Conservation (phyloP, 345 rosid species). For the Eucalyptus fibrosa region DNA sequence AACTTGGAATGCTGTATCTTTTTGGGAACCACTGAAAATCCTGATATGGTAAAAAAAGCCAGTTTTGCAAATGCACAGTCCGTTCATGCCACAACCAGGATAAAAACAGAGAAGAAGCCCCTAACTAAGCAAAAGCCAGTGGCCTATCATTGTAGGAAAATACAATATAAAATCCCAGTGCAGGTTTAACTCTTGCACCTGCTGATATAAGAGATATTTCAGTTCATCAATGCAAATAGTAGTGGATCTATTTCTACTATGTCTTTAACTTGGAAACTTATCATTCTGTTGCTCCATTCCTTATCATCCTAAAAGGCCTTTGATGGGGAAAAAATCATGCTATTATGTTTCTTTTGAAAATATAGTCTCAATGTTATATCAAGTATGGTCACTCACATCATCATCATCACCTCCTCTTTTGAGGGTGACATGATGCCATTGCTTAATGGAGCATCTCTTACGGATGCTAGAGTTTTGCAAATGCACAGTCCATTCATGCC, state of each 20-base stretch:
- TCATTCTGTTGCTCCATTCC: background rate
- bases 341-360: background rate
- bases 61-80: background rate
- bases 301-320: background rate
- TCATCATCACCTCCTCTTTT: background rate
- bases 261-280: background rate
- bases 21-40: background rate
- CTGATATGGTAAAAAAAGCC: background rate
- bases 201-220: background rate
- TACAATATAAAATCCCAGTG: background rate
- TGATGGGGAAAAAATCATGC: background rate
- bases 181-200: background rate
- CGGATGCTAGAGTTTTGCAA: background rate
- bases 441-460: background rate
- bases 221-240: background rate
- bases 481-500: background rate
- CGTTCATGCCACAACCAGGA: background rate
- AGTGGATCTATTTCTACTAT: background rate
- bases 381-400: background rate
- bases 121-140: background rate
- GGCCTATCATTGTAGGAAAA: background rate
- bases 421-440: background rate
- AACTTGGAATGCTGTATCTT: background rate
- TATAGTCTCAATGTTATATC: background rate
- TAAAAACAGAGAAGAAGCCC: background rate